Base-by-base conservation (phyloP, 768 basidiomycete species). In the Arthromyces matolae region DNA sequence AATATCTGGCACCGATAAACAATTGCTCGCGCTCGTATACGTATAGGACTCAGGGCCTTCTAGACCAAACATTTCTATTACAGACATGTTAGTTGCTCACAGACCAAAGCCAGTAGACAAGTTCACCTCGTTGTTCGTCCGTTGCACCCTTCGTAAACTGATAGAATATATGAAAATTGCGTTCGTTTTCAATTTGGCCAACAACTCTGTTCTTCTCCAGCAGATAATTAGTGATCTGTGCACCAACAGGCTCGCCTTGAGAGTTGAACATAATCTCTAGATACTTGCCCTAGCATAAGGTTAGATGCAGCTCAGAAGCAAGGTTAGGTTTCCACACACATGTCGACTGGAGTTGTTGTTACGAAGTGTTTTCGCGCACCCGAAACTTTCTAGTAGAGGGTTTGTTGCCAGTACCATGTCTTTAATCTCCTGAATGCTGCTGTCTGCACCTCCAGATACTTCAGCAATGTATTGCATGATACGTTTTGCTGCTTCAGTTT, bases 401-500 rank as follows among this genome's bases (percentile, higher is more conserved):
- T 99, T 99, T 7, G 96, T 98, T 8, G 96, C 96, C 39, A 99
- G 75, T 14, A 99, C 96, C 96, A 99, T 99, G 64, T 98, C 94
- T 72, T 98, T 97, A 65, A 98, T 93, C 67, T 95, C 87, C 65
- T 96, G 90, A 50, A 98, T 98, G 56, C 90, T 92, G 60, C 79
- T 86, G 60, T 91, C 89, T 54, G 83, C 81, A 19, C 80, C 88
- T 38, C 92, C 90, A 13, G 92, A 93, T 0, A 98, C 96, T 8
- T 91, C 96, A 13, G 96, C 96, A 57, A 99, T 95, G 62, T 99
- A 99, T 65, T 97, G 94, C 96, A 99, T 99, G 68, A 99, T 98
- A 40, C 93, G 83, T 67, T 98, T 98, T 18, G 96, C 96, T 3
- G 96, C 96, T 68, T 98, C 96, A 3, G 96, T 99, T 76, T 99